Base-by-base conservation (phyloP, 163 green algal genomes). In the Volvox carteri region DNA sequence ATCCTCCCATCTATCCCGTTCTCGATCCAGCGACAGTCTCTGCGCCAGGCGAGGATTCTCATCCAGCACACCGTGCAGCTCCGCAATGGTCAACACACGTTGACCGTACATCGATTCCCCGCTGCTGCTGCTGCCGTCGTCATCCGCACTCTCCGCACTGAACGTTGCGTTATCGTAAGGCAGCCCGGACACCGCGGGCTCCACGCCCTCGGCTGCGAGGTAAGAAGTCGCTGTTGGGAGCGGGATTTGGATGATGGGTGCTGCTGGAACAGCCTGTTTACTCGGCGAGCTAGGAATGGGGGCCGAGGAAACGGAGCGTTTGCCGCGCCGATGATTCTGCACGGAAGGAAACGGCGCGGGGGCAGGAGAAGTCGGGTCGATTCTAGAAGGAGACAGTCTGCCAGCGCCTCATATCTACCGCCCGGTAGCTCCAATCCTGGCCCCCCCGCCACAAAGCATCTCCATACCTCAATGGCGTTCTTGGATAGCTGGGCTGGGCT, bases 191-290 rank as follows among this genome's bases (percentile, higher is more conserved):
- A 30, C 70, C 0, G 83, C 68, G 28, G 83, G 68, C 83, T 81
- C 83, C 25, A 88, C 65, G 44, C 60, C 28, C 3, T 52, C 79
- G 2, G n/a, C 65, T 1, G 60, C 19, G 28, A 35, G 41, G 14
- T 35, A 18, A 2, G 65, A 8, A 14, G 44, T 30, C 4, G 44
- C 44, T 3, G 83, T 23, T 14, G 25, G 83, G 33, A 88, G 46
- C 2, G 83, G 83, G 23, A 88, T 88, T 30, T 88, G 83, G 50
- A 88, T 88, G 35, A 88, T 56, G 67, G 83, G 83, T 41, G 83
- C 83, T 1, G 83, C 83, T 14, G 81, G 81, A 1, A 87, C n/a
- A n/a, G n/a, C 65, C 8, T 60, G 33, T 46, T 72, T 70, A 67
- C 46, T 8, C 5, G 65, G 81, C 19, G 81, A 78, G 42, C 19